Base-by-base conservation (phyloP, 1,284 basidiomycete species). In the Meira nashicola region DNA sequence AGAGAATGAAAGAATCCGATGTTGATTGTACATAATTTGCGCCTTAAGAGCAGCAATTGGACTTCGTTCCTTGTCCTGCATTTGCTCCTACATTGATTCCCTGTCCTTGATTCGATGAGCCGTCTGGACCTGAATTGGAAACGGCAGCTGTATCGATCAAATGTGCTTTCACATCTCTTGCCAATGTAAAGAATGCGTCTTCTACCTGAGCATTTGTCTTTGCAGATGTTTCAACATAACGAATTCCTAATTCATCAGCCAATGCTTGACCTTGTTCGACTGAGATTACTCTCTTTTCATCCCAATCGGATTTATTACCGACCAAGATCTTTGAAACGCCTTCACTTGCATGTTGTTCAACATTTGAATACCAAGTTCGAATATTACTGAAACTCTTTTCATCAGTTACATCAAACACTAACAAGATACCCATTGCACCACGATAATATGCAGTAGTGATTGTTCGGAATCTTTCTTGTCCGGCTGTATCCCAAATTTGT, bases 301-400 rank as follows among this genome's bases (percentile, higher is more conserved):
- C 87, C 92, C 93, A 96, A 80, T 99, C 95, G 61, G 89, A 95
- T 82, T 99, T 99, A 84, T 98, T 98, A 54, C 95, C 95, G 65
- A 98, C 90, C 58, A 98, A 86, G 65, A 98, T 92, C 86, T 97
- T 98, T 85, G 96, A 96, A 63, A 98, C 95, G 39, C 92, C 93
- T 73, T 97, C 91, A 4, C 92, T 95, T 25, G 95, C 95, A 79
- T 98, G 94, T 80, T 98, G 94, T 81, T 98, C 94, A 68, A 98
- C 93, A 80, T 97, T 97, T 47, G 89, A 82, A 81, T 97, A 91
- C 95, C 95, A 98, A 73, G 92, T 96, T 71, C 93, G 90, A 79
- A 98, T 94, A 82, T 98, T 97, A 79, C 92, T 89, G 83, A 98
- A 99, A 25, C 91, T 95, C 73, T 90, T 87, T 80, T 96, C 92